Evolutionary conservation across 768 basidiomycete species (phyloP).

Genomic region (Lentinus tigrinus): DNA sequence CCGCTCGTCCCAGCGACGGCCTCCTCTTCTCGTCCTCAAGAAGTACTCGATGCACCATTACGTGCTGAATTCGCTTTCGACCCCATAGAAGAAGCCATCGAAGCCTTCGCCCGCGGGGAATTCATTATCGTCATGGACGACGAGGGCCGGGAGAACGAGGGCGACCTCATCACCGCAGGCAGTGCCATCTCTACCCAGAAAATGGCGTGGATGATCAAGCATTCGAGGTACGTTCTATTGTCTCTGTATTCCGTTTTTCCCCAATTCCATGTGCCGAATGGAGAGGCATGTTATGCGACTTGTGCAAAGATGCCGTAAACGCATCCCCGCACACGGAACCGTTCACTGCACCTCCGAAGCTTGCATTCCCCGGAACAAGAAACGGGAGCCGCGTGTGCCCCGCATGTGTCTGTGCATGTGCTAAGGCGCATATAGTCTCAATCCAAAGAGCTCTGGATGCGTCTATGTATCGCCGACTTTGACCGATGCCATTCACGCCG

Average conservation of each 20-base stretch:
- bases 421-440: too few species aligned
- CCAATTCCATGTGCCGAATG: too few species aligned
- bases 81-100: conserved; percentile 73
- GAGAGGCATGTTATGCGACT: too few species aligned
- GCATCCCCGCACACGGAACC: too few species aligned
- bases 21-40: conserved; percentile 21
- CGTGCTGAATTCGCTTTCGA: conserved; percentile 67
- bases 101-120: conserved; percentile 75
- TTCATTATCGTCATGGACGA: conserved; percentile 99
- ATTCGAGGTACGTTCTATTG: conserved; percentile 70
- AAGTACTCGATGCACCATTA: conserved; percentile 15
- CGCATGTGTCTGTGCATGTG: too few species aligned
- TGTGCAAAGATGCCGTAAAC: neutral
- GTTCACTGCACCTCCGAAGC: too few species aligned
- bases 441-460: too few species aligned
- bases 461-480: too few species aligned
- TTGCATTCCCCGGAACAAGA: too few species aligned
- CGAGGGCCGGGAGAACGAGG: conserved; percentile 94
- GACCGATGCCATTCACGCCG: too few species aligned
- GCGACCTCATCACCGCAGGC: conserved; percentile 91
- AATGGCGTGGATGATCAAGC: conserved; percentile 99
- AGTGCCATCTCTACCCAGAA: conserved; percentile 85
- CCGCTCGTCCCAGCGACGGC: conserved; percentile 13
- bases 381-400: too few species aligned
- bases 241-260: neutral